phyloP scores from a whole-genome alignment of 768 basidiomycete species.

The Tylopilus intermedius region DNA sequence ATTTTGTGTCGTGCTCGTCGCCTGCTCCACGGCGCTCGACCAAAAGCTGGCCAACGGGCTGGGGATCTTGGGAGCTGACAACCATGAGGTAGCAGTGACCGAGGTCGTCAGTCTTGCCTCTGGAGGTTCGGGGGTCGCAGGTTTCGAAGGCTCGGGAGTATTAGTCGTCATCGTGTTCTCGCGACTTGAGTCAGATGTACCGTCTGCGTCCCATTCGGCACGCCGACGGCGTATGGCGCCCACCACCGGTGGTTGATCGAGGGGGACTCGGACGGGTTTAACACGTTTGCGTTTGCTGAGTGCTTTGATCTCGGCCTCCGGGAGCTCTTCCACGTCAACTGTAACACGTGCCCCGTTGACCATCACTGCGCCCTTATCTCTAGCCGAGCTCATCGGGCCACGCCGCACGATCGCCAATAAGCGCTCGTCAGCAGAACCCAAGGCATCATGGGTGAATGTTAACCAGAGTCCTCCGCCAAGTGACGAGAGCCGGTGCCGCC shows the following conservation, averaged over 20 bases:
- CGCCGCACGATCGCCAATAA: slow-evolving; percentile 70
- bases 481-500: slow-evolving; percentile 78
- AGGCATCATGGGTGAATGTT: slow-evolving; percentile 79
- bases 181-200: slow-evolving; percentile 24
- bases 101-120: slow-evolving; percentile 13
- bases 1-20: slow-evolving; percentile 66
- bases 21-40: slow-evolving; percentile 70
- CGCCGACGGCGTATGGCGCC: slow-evolving; percentile 62
- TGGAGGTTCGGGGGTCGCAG: slow-evolving; percentile 18
- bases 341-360: slow-evolving; percentile 82
- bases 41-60: slow-evolving; percentile 70
- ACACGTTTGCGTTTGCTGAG: slow-evolving; percentile 81
- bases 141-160: slow-evolving; percentile 18
- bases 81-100: slow-evolving; percentile 36
- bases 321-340: slow-evolving; percentile 86
- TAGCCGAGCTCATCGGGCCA: slow-evolving; percentile 52
- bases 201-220: slow-evolving; percentile 67
- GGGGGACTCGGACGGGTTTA: slow-evolving; percentile 78
- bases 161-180: slow-evolving; percentile 9
- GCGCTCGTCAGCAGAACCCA: slow-evolving; percentile 73
- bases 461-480: slow-evolving; percentile 94
- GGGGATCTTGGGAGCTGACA: slow-evolving; percentile 59
- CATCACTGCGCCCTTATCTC: slow-evolving; percentile 79
- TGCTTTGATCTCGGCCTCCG: slow-evolving; percentile 79
- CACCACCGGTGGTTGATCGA: slow-evolving; percentile 88